phyloP scores from a whole-genome alignment of 2,329 filamentous ascomycete species.

The Bimuria novae-zelandiae region DNA sequence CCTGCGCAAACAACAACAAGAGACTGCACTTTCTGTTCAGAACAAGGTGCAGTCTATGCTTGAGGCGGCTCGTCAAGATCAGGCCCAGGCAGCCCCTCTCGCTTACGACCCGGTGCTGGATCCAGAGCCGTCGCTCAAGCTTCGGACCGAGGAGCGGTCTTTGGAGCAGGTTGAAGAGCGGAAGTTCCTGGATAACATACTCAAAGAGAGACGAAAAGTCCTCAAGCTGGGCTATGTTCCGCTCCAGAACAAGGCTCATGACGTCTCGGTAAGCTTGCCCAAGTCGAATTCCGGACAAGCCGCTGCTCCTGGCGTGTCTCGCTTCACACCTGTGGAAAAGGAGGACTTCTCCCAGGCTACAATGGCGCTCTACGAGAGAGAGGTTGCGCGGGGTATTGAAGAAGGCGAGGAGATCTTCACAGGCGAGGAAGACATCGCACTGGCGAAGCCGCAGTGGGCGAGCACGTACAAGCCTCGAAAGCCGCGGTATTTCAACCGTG shows the following conservation, averaged over 20 bases:
- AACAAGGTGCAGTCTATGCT: conserved; percentile 58
- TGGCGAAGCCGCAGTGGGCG: conserved; percentile 74
- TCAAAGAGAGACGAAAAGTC: conserved; percentile 63
- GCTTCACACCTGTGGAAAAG: conserved; percentile 70
- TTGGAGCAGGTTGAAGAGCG: conserved; percentile 63
- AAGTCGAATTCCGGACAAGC: conserved; percentile 45
- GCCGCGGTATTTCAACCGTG: conserved; percentile 94
- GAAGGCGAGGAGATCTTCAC: conserved; percentile 97
- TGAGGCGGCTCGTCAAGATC: conserved; percentile 2
- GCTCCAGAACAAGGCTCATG: conserved; percentile 52
- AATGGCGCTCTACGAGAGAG: conserved; percentile 86
- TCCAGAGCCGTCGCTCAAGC: conserved; percentile 68
- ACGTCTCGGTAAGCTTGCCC: conserved; percentile 30
- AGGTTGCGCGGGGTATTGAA: conserved; percentile 85
- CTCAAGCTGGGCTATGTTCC: conserved; percentile 71
- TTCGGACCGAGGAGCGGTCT: conserved; percentile 66
- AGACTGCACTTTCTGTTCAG: conserved; percentile 64
- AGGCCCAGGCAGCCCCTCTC: conserved; percentile 14
- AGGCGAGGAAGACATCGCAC: conserved; percentile 78
- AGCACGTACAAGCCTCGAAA: conserved; percentile 87
- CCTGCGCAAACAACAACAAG: conserved; percentile 68
- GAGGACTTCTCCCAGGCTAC: conserved; percentile 87
- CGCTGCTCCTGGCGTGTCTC: conserved; percentile 62
- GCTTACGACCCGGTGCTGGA: conserved; percentile 56
- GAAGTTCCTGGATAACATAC: conserved; percentile 61